Percentiles rank a stretch among this genome's conserved stretches.
phyloP scores from a whole-genome alignment of 2,329 filamentous ascomycete species.

The Hirsutella minnesotensis region DNA sequence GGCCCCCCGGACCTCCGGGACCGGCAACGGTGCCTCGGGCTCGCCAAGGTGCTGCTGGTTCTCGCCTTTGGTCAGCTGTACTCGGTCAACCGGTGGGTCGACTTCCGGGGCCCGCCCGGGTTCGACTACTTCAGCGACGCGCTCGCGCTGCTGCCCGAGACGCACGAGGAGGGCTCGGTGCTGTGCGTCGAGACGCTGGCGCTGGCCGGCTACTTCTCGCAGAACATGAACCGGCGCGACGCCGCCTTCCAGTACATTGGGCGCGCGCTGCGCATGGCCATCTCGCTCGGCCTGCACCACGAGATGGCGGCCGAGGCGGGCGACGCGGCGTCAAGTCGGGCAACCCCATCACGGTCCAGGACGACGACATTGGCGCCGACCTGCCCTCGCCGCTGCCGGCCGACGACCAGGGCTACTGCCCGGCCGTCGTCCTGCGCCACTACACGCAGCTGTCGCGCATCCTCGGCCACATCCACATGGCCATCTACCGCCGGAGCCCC shows the following conservation, averaged over 20 bases:
- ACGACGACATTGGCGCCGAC: conserved; percentile 35
- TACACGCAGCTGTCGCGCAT: conserved; percentile 42
- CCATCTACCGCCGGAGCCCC: conserved; percentile 29
- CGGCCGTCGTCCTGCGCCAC: conserved; percentile 34
- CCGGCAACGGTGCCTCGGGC: conserved; percentile 33
- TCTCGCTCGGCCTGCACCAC: conserved; percentile 43
- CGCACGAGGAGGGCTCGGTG: conserved; percentile 42
- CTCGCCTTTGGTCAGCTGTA: conserved; percentile 45
- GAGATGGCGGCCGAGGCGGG: conserved; percentile 26
- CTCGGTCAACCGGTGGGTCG: conserved; percentile 43
- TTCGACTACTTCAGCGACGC: conserved; percentile 43
- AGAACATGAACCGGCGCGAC: conserved; percentile 42
- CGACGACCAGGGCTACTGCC: conserved; percentile 26
- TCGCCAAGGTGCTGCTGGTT: conserved; percentile 39
- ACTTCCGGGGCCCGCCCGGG: conserved; percentile 38
- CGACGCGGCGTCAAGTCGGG: conserved; percentile 36
- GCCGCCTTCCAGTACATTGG: conserved; percentile 43
- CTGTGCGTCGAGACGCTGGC: conserved; percentile 42
- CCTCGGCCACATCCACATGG: conserved; percentile 31
- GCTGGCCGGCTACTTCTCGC: conserved; percentile 43
- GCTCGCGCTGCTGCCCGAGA: conserved; percentile 38
- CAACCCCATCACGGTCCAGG: conserved; percentile 40
- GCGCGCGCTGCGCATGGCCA: conserved; percentile 43
- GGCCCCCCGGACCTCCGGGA: conserved; percentile 28
- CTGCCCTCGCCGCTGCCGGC: conserved; percentile 15